Conservation (phyloP, 257 asterid species). For the Craterostigma plantagineum region DNA sequence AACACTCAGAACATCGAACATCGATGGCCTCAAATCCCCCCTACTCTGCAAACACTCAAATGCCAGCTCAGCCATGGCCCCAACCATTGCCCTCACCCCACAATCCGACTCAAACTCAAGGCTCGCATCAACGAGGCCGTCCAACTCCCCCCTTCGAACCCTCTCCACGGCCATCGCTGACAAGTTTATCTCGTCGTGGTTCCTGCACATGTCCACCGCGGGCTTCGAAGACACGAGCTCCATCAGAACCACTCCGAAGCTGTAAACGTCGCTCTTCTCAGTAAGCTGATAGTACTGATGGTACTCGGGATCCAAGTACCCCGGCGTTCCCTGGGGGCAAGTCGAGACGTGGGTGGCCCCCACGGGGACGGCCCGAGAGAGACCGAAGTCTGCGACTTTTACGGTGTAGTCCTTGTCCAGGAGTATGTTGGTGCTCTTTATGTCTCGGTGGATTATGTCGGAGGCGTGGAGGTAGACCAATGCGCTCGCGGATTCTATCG, state of each 20-base stretch:
- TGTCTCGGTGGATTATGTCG: slow-evolving; percentile 39
- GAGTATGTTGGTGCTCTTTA: slow-evolving; percentile 35
- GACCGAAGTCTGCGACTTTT: slow-evolving; percentile 48
- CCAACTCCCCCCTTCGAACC: slow-evolving; percentile 21
- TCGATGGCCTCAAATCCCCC: slow-evolving; percentile 32
- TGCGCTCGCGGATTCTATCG: slow-evolving; percentile 34
- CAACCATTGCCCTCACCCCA: slow-evolving; percentile 21
- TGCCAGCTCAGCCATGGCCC: slow-evolving; percentile 34
- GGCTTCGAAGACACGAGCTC: slow-evolving; percentile 41
- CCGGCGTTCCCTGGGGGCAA: slow-evolving; percentile 46
- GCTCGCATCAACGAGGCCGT: slow-evolving; percentile 23
- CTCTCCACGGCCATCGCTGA: slow-evolving; percentile 24
- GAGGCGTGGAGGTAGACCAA: slow-evolving; percentile 37
- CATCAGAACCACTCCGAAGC: slow-evolving; percentile 44
- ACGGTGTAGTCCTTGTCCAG: slow-evolving; percentile 27
- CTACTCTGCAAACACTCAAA: slow-evolving; percentile 32
- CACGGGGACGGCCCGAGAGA: slow-evolving; percentile 23
- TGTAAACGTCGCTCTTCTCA: slow-evolving; percentile 34
- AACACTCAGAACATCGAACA: slow-evolving; percentile 24
- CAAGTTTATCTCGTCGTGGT: slow-evolving; percentile 26
- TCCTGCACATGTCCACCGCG: slow-evolving; percentile 32
- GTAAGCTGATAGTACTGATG: slow-evolving; percentile 30
- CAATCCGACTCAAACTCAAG: slow-evolving; percentile 21
- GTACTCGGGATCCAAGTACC: slow-evolving; percentile 40
- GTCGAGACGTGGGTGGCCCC: slow-evolving; percentile 33